A percentile compares a stretch with the other conserved stretches of the same genome.
These are phyloP conservation scores for Yarrowia sp. DNA, from an alignment of 805 yeast genomes.

Conservation along the genomic window DNA sequence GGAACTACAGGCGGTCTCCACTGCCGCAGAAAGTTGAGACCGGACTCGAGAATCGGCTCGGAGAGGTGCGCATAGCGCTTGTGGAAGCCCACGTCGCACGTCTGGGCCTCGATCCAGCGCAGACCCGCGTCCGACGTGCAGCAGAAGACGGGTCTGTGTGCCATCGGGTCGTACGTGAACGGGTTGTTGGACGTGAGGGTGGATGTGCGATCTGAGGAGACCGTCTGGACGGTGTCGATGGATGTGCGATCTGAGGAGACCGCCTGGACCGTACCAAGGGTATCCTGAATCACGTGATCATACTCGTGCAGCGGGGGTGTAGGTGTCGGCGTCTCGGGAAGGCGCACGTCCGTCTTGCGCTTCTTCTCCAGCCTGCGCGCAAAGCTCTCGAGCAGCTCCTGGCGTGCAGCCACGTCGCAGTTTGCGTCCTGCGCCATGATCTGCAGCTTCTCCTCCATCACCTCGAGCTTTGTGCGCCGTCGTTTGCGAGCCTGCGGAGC, in stretches of 20 bases:
- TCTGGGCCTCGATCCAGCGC: constrained; percentile 12
- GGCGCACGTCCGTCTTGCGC: neutral
- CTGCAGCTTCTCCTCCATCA: constrained; percentile 19
- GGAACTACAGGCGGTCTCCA: neutral
- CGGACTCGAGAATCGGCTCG: neutral
- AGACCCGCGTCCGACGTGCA: neutral
- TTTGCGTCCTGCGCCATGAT: constrained; percentile 7
- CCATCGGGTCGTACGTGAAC: neutral
- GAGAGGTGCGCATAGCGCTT: constrained; percentile 5
- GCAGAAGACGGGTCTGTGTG: constrained; percentile 2
- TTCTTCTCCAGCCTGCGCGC: neutral
- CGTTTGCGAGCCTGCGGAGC: constrained; percentile 4
- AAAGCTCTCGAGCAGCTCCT: constrained; percentile 8
- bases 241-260: too few species aligned
- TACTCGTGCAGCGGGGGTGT: too few species aligned
- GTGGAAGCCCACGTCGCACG: constrained; percentile 16
- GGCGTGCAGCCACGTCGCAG: constrained; percentile 2
- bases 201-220: too few species aligned
- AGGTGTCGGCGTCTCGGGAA: neutral
- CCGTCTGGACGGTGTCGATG: too few species aligned
- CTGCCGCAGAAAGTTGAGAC: neutral
- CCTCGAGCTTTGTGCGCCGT: constrained; percentile 15
- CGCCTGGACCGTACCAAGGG: too few species aligned
- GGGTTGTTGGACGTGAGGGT: neutral
- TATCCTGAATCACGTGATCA: too few species aligned